Percentiles rank a stretch among this genome's conserved stretches.
These are phyloP conservation scores for Solanum phureja DNA, from an alignment of 257 asterid genomes.

Conservation along the genomic window DNA sequence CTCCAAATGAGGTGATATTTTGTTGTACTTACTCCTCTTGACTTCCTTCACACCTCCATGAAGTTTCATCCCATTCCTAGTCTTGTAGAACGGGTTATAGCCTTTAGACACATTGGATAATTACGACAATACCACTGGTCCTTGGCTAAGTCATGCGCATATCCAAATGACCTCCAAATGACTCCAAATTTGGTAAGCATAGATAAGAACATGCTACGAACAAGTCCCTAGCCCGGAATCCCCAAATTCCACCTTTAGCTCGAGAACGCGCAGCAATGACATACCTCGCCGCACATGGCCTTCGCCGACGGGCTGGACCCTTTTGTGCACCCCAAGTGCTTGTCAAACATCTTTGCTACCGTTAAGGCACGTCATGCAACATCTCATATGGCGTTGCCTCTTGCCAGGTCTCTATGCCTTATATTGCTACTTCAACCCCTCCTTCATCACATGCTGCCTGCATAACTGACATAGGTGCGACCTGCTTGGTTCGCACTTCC, in stretches of 20 bases:
- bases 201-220: neutral
- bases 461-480: neutral
- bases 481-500: neutral
- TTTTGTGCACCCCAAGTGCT: neutral
- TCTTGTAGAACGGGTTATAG: neutral
- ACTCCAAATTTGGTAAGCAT: neutral
- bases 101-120: neutral
- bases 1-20: neutral
- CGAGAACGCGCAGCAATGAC: neutral
- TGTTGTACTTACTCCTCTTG: neutral
- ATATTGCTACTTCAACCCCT: neutral
- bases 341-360: neutral
- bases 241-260: neutral
- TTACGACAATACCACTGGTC: neutral
- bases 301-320: neutral
- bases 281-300: neutral
- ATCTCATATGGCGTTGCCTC: neutral
- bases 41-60: neutral
- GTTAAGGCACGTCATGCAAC: neutral
- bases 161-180: neutral
- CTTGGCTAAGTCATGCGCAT: neutral
- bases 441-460: neutral
- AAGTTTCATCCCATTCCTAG: neutral
- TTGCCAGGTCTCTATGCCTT: neutral
- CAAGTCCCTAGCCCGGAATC: neutral